Evolutionary conservation across 129 eudicot genomes (phyloP), one percentile per base, ranked within the genome.

Genomic region (Centella asiatica): DNA sequence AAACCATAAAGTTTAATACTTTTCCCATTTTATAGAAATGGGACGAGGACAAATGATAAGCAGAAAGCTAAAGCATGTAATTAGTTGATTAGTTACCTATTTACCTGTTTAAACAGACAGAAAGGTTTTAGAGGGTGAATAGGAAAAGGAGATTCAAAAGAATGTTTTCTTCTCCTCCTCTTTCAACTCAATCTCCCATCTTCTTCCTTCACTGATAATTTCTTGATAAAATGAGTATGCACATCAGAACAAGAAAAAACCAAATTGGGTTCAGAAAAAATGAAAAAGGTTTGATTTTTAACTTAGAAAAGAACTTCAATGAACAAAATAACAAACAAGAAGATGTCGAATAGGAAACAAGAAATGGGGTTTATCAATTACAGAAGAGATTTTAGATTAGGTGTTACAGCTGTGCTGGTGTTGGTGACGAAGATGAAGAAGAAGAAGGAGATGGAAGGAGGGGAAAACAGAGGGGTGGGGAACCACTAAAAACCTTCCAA

Each of bases 91-190:
- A n/a, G n/a, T n/a, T n/a, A n/a, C 14, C 19, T 20, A 3, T 32
- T 0, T 58, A 57, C 81, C 81, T 77, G 64, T 27, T 44, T 49
- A 72, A 53, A 77, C 46, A 37, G 52, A 52, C 17, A 29, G 26
- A 33, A 20, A 5, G 62, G 17, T 22, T 42, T 46, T 44, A 55
- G 57, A 53, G 15, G 66, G 42, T 8, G 28, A 57, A 42, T 37
- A 62, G 62, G 53, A 65, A 52, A 68, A 60, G 57, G 54, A 68
- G 70, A 51, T 54, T 44, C 60, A 74, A 75, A 19, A 63, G 52
- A 68, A 56, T 63, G 49, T 28, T 58, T 20, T n/a, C 46, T 69
- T 64, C 68, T 42, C 54, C 75, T 76, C 34, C 37, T 51, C 55
- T 29, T 29, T 39, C 37, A 36, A 56, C 47, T 22, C 48, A 49